Conservation (phyloP, 208 protist genomes). For the Herpetomonas samuelpessoai region DNA sequence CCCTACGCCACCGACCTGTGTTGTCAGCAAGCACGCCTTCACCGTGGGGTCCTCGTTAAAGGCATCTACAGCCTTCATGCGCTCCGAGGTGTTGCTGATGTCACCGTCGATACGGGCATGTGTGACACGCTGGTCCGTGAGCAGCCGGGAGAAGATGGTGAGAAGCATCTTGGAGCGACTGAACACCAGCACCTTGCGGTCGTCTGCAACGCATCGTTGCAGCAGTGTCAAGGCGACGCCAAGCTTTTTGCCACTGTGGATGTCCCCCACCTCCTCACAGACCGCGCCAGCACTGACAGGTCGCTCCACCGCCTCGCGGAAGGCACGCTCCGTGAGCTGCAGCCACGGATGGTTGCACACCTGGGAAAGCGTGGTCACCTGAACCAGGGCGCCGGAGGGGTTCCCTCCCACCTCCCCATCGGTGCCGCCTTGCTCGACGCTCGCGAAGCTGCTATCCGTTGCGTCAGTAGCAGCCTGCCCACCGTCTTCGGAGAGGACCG, state of each 20-base stretch:
- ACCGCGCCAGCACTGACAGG: constrained; percentile 20
- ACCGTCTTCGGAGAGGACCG: constrained; percentile 34
- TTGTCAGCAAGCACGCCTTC: constrained; percentile 95
- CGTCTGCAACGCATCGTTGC: constrained; percentile 26
- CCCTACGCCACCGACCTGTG: constrained; percentile 97
- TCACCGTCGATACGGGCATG: constrained; percentile 72
- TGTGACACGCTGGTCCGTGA: constrained; percentile 33
- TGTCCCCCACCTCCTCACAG: constrained; percentile 46
- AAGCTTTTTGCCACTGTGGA: constrained; percentile 65
- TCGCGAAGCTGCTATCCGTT: constrained; percentile 3
- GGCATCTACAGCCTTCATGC: constrained; percentile 49
- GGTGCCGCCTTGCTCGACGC: neutral
- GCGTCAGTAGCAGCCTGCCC: neutral
- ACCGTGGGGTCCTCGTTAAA: constrained; percentile 78
- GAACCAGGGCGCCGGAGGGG: constrained; percentile 40
- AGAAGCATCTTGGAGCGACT: constrained; percentile 74
- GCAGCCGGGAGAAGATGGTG: constrained; percentile 38
- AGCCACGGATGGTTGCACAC: constrained; percentile 86
- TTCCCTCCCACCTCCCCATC: constrained; percentile 1
- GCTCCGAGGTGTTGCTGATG: constrained; percentile 27
- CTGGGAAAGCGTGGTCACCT: constrained; percentile 61
- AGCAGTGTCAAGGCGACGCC: constrained; percentile 51
- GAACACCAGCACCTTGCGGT: constrained; percentile 74
- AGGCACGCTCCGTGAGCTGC: constrained; percentile 46
- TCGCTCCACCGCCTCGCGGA: constrained; percentile 30